These are phyloP conservation scores for Mycena floridula DNA, from an alignment of 768 basidiomycete genomes.

Conservation along the genomic window DNA sequence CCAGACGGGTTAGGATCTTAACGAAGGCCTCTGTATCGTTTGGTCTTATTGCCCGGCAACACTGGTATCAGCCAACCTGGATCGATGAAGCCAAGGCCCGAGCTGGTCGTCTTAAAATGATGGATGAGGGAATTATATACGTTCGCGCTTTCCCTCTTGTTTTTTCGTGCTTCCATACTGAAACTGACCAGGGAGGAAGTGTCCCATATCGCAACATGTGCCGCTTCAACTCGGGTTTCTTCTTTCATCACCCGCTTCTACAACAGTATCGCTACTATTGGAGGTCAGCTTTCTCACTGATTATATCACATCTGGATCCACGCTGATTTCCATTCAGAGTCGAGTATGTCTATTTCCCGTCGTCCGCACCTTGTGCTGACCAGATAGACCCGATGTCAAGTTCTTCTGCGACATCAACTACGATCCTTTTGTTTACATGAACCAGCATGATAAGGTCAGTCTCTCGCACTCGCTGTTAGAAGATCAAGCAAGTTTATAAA, in stretches of 20 bases:
- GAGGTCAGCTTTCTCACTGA: conserved; percentile 31
- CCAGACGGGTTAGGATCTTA: conserved; percentile 45
- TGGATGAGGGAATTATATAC: conserved; percentile 55
- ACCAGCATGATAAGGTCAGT: conserved; percentile 77
- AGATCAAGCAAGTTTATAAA: no score
- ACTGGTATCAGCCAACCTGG: conserved; percentile 80
- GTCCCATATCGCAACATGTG: conserved; percentile 93
- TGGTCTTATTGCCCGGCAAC: conserved; percentile 65
- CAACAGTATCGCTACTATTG: conserved; percentile 82
- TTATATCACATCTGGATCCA: conserved; percentile 1
- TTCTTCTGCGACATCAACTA: conserved; percentile 54
- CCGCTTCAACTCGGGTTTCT: conserved; percentile 89
- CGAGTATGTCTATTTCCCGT: conserved; percentile 46
- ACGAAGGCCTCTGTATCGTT: conserved; percentile 57
- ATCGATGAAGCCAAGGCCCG: conserved; percentile 68
- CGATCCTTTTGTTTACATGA: conserved; percentile 78
- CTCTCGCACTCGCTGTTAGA: no score
- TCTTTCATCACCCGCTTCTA: conserved; percentile 75
- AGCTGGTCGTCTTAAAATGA: conserved; percentile 56
- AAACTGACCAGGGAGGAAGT: conserved; percentile 42
- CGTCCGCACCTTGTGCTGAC: neutral
- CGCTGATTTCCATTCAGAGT: conserved; percentile 37
- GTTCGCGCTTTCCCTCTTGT: conserved; percentile 32
- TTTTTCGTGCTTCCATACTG: conserved; percentile 2
- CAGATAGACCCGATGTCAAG: conserved; percentile 61